Evolutionary conservation across 352 stramenopile genomes (phyloP).

Genomic region (Phytopythium delawarense): DNA sequence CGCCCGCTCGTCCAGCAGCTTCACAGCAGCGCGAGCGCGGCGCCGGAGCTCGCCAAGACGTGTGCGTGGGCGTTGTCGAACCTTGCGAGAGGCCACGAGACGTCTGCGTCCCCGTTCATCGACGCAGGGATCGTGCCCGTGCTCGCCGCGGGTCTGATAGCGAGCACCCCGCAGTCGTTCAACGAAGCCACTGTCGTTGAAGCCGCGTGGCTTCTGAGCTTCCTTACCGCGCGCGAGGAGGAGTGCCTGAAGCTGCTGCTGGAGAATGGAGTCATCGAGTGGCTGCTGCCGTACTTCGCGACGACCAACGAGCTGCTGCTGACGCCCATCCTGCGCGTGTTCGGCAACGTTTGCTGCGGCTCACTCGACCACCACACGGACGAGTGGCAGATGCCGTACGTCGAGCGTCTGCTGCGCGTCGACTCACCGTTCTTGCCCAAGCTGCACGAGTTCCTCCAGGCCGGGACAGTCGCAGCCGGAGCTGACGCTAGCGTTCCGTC

Average conservation of each 20-base stretch:
- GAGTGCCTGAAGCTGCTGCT: slow-evolving; percentile 64
- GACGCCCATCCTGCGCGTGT: slow-evolving; percentile 71
- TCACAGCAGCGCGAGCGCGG: slow-evolving; percentile 11
- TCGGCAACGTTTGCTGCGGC: slow-evolving; percentile 78
- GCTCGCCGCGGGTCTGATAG: slow-evolving; percentile 31
- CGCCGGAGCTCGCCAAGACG: slow-evolving; percentile 40
- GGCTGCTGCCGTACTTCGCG: slow-evolving; percentile 59
- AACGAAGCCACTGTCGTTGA: slow-evolving; percentile 62
- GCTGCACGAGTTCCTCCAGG: slow-evolving; percentile 49
- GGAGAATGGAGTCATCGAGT: slow-evolving; percentile 41
- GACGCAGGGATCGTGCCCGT: slow-evolving; percentile 61
- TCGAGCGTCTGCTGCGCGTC: slow-evolving; percentile 33
- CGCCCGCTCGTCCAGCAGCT: slow-evolving; percentile 46
- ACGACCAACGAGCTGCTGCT: slow-evolving; percentile 57
- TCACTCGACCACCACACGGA: slow-evolving; percentile 66
- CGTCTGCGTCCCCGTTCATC: slow-evolving; percentile 70
- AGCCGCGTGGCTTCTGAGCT: slow-evolving; percentile 83
- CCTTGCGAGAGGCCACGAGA: slow-evolving; percentile 73
- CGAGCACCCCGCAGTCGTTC: slow-evolving; percentile 29
- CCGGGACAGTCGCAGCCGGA: slow-evolving; percentile 7
- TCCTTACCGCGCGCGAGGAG: slow-evolving; percentile 80
- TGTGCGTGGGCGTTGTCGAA: slow-evolving; percentile 82
- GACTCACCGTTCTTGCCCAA: slow-evolving; percentile 60
- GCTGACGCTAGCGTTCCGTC: slow-evolving; percentile 19
- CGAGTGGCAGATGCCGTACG: slow-evolving; percentile 63